Evolutionary conservation across 345 rosid genomes (phyloP).

Genomic region (Tarenaya hassleriana): DNA sequence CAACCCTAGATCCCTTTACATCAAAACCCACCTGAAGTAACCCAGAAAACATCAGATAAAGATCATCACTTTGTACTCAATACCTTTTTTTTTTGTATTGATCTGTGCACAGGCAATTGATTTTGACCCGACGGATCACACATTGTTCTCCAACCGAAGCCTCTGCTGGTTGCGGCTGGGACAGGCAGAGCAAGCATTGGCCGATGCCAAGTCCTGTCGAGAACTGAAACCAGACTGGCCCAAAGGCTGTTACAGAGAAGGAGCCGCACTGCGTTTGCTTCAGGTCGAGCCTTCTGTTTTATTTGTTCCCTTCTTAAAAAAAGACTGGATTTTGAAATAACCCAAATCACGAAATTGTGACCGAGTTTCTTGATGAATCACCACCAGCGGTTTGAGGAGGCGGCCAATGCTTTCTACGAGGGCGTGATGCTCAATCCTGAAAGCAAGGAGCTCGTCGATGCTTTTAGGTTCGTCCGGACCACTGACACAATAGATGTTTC

Average conservation of each 20-base stretch:
- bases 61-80: not conserved
- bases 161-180: constrained; percentile 75
- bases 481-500: not conserved
- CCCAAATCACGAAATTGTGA: not conserved
- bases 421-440: constrained; percentile 76
- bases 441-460: constrained; percentile 55
- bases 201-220: constrained; percentile 74
- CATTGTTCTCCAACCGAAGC: constrained; percentile 73
- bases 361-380: not conserved
- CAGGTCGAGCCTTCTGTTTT: constrained; percentile 37
- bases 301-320: not conserved
- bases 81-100: constrained; percentile 13
- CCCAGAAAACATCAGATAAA: not conserved
- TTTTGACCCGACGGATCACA: constrained; percentile 70
- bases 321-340: not conserved
- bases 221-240: constrained; percentile 72
- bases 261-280: constrained; percentile 72
- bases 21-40: not conserved
- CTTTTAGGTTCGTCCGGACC: constrained; percentile 55
- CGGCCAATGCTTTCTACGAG: constrained; percentile 76
- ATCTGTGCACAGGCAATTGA: constrained; percentile 62
- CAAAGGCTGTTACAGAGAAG: constrained; percentile 89
- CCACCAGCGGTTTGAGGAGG: constrained; percentile 75
- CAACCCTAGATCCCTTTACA: constrained; percentile 1
- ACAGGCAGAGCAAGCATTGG: constrained; percentile 70